These are phyloP conservation scores for Mimosa bimucronata DNA, from an alignment of 306 rosid species.

Conservation along the genomic window DNA sequence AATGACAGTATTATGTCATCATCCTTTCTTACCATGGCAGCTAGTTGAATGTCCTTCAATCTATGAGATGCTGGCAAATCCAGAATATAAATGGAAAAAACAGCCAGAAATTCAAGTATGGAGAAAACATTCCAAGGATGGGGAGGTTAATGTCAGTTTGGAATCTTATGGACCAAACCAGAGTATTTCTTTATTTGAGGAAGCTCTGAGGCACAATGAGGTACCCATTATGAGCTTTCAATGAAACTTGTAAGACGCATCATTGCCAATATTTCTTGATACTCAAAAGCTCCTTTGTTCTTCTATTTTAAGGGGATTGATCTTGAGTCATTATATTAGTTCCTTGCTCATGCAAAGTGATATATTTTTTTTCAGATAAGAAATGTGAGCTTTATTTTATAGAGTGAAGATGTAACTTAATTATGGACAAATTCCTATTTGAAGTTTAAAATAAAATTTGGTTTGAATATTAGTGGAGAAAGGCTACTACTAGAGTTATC, in stretches of 20 bases:
- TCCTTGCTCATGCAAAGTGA: background rate
- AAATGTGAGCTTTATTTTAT: background rate
- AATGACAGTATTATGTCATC: conserved; percentile 25
- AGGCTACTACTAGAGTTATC: too few species aligned
- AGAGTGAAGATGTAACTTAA: background rate
- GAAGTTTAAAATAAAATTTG: background rate
- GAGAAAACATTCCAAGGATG: conserved; percentile 64
- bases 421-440: background rate
- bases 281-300: conserved; percentile 27
- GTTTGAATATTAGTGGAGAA: too few species aligned
- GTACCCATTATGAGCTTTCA: conserved; percentile 41
- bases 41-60: conserved; percentile 93
- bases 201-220: conserved; percentile 80
- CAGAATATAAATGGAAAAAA: conserved; percentile 73
- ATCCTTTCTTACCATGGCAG: conserved; percentile 51
- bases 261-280: conserved; percentile 29
- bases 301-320: conserved; percentile 13
- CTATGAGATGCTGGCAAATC: conserved; percentile 93
- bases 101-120: conserved; percentile 82
- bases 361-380: background rate
- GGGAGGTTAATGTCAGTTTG: conserved; percentile 52
- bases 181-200: conserved; percentile 61
- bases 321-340: conserved; percentile 20
- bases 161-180: conserved; percentile 69
- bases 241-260: conserved; percentile 28